Percentiles rank a stretch among this genome's conserved stretches.
Conservation (phyloP, 306 rosid genomes). For the Dryas drummondii region DNA sequence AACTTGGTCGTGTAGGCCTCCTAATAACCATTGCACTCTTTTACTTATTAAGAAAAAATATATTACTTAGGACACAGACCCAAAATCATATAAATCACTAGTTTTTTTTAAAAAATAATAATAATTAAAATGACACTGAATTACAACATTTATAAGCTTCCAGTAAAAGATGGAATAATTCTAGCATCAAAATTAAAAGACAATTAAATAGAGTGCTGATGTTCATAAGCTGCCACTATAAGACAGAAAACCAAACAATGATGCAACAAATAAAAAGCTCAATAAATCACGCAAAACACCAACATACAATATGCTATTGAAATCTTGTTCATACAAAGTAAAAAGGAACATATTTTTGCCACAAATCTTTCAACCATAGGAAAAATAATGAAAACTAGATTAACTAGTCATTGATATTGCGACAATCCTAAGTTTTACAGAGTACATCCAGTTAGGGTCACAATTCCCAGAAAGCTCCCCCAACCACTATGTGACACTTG, state of each 20-base stretch:
- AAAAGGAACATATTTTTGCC: conserved; percentile 22
- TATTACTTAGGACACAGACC: background rate
- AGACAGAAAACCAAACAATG: background rate
- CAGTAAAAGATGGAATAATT: background rate
- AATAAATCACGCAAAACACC: background rate
- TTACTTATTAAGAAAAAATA: background rate
- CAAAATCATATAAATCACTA: background rate
- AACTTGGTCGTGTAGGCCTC: background rate
- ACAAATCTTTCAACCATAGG: conserved; percentile 21
- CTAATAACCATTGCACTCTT: background rate
- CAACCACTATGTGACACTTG: conserved; percentile 27
- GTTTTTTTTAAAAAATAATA: background rate
- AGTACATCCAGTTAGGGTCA: conserved; percentile 21
- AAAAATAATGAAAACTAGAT: conserved; percentile 18
- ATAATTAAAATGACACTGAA: background rate
- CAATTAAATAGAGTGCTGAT: background rate
- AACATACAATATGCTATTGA: conserved; percentile 15
- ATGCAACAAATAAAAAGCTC: background rate
- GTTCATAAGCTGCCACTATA: background rate
- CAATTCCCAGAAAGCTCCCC: conserved; percentile 28
- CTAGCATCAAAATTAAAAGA: background rate
- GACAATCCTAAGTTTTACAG: conserved; percentile 28
- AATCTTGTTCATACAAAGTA: conserved; percentile 28
- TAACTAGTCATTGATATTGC: conserved; percentile 21
- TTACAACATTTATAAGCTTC: background rate